Evolutionary conservation across 108 stramenopile genomes (phyloP).

Genomic region (Nannochloropsis granulata): DNA sequence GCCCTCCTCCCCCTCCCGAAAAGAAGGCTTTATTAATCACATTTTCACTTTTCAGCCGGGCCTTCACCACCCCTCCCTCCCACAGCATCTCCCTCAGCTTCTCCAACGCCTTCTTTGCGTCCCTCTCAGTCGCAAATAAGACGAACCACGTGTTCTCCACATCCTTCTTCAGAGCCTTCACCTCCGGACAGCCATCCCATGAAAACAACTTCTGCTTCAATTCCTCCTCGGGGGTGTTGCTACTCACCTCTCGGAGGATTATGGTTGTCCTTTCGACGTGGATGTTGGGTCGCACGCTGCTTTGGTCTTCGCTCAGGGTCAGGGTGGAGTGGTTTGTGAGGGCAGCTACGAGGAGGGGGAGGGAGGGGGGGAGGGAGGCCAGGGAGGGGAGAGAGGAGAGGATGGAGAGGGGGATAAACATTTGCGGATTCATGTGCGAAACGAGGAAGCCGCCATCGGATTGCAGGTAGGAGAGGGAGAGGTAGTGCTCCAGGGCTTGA

Average conservation of each 20-base stretch:
- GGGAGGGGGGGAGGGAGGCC: neutral
- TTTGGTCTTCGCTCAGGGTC: neutral
- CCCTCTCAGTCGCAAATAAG: neutral
- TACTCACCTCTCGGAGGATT: neutral
- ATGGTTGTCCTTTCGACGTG: neutral
- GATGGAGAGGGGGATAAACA: neutral
- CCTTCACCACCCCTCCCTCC: neutral
- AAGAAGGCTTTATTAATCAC: neutral
- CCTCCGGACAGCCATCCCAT: neutral
- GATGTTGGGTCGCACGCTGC: neutral
- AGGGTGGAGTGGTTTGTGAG: neutral
- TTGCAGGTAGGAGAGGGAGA: neutral
- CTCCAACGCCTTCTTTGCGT: neutral
- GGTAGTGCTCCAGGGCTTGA: neutral
- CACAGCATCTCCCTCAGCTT: neutral
- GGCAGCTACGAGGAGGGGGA: neutral
- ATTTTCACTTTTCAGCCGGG: neutral
- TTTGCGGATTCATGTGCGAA: neutral
- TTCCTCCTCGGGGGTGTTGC: neutral
- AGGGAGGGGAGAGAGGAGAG: neutral
- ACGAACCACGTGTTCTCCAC: neutral
- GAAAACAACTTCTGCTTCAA: neutral
- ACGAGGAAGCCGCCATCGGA: neutral
- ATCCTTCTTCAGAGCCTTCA: neutral
- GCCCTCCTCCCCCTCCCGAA: neutral